Conservation (phyloP, 768 basidiomycete species). For the Nidularia sp. region DNA sequence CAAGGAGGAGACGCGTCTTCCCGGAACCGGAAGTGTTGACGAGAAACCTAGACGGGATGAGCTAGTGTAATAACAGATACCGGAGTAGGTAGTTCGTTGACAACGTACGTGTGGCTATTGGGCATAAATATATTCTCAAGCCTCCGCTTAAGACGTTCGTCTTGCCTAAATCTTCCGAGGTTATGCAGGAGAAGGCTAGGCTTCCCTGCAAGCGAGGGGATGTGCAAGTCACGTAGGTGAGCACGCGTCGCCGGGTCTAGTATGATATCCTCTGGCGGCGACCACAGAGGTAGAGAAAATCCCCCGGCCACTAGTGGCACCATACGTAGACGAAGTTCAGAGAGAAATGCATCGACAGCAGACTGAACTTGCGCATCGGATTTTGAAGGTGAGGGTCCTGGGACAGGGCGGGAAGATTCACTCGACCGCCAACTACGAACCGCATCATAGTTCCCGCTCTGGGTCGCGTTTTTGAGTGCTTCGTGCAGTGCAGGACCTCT, state of each 20-base stretch:
- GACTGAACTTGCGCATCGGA: constrained; percentile 9
- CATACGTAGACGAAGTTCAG: constrained; percentile 25
- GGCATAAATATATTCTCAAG: constrained; percentile 39
- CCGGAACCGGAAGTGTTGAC: constrained; percentile 47
- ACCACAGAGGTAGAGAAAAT: constrained; percentile 27
- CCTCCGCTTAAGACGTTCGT: constrained; percentile 22
- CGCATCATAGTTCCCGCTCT: constrained; percentile 18
- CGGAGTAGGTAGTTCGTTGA: background rate
- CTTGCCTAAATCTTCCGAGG: constrained; percentile 31
- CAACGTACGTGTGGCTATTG: constrained; percentile 36
- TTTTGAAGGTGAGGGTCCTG: constrained; percentile 1
- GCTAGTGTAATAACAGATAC: background rate
- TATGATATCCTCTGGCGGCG: constrained; percentile 12
- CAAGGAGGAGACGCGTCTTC: constrained; percentile 39
- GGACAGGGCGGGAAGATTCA: background rate
- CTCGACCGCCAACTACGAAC: constrained; percentile 23
- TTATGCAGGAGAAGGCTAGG: constrained; percentile 38
- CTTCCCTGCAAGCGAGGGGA: constrained; percentile 31
- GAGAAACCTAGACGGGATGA: constrained; percentile 24
- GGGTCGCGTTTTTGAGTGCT: constrained; percentile 26
- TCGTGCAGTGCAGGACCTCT: constrained; percentile 24
- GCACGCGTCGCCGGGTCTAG: constrained; percentile 8
- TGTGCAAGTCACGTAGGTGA: constrained; percentile 23
- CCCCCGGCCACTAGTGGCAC: constrained; percentile 25
- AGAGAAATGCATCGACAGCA: constrained; percentile 16